A percentile compares a stretch with the other conserved stretches of the same genome.
These are phyloP conservation scores for Clonostachys sp. DNA, from an alignment of 2,329 filamentous ascomycete species.

Conservation along the genomic window DNA sequence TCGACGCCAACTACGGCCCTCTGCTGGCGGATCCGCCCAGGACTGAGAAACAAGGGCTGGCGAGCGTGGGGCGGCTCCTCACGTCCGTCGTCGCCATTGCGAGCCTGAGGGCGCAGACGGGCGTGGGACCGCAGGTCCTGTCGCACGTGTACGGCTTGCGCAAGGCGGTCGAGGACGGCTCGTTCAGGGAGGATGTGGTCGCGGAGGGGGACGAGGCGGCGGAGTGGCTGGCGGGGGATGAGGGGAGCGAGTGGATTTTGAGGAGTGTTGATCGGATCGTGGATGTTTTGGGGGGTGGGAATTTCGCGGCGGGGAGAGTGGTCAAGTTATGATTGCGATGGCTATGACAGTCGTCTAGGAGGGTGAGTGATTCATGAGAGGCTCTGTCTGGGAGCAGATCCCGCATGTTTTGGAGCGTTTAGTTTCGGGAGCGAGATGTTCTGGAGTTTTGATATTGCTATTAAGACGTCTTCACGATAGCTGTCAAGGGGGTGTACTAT, in stretches of 20 bases:
- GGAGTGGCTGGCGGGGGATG: constrained; percentile 34
- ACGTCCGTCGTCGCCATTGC: constrained; percentile 72
- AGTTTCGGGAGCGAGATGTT: no score
- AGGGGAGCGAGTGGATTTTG: constrained; percentile 41
- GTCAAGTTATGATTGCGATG: not conserved
- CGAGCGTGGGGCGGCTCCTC: constrained; percentile 62
- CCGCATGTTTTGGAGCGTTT: no score
- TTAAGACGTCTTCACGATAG: no score
- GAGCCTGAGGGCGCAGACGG: constrained; percentile 73
- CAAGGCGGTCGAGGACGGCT: constrained; percentile 69
- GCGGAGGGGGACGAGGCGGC: constrained; percentile 21
- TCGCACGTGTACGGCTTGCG: constrained; percentile 77
- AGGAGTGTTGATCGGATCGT: constrained; percentile 36
- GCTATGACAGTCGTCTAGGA: no score
- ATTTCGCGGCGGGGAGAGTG: constrained; percentile 20
- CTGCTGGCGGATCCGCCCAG: constrained; percentile 63
- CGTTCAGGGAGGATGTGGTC: constrained; percentile 34
- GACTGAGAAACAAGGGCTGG: constrained; percentile 28
- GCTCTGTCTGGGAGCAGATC: no score
- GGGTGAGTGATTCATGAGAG: no score
- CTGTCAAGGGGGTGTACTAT: no score
- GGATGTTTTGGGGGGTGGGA: constrained; percentile 35
- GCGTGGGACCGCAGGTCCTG: constrained; percentile 76
- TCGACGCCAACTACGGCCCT: constrained; percentile 68
- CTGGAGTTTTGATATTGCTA: no score